Evolutionary conservation across 306 rosid species (phyloP).

Genomic region (Adenanthera pavonina): DNA sequence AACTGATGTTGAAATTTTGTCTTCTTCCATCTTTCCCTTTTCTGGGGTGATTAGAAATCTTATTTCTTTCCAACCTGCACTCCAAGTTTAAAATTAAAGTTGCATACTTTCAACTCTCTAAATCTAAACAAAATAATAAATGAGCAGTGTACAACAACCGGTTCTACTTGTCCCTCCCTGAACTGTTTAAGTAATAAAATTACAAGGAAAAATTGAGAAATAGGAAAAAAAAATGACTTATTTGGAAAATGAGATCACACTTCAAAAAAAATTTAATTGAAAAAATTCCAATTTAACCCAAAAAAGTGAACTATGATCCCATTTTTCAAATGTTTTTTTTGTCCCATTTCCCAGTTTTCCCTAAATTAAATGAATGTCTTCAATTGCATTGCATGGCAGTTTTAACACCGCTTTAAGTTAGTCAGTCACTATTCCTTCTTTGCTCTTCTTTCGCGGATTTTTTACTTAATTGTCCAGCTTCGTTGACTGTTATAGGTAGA

Average conservation of each 20-base stretch:
- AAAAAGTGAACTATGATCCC: too few species aligned
- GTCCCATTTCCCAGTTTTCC: too few species aligned
- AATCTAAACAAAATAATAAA: too few species aligned
- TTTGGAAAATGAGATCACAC: too few species aligned
- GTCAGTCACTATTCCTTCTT: not conserved
- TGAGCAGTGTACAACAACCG: too few species aligned
- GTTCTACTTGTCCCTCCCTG: not conserved
- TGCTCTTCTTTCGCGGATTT: not conserved
- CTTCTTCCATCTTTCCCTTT: not conserved
- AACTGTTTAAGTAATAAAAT: not conserved
- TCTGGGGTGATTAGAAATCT: not conserved
- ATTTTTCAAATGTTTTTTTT: too few species aligned
- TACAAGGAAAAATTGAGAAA: too few species aligned
- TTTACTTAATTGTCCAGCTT: not conserved
- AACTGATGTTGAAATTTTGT: slow-evolving; percentile 27
- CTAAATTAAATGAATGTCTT: too few species aligned
- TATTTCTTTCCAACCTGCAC: slow-evolving; percentile 5
- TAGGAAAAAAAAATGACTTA: too few species aligned
- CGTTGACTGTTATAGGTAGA: not conserved
- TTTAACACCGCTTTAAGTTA: not conserved
- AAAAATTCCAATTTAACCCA: too few species aligned
- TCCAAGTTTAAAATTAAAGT: not conserved
- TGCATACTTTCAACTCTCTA: not conserved
- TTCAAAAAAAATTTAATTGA: too few species aligned
- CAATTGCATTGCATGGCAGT: not conserved